Conservation (phyloP, 2,329 filamentous ascomycete species). For the Diaporthe ampelina region DNA sequence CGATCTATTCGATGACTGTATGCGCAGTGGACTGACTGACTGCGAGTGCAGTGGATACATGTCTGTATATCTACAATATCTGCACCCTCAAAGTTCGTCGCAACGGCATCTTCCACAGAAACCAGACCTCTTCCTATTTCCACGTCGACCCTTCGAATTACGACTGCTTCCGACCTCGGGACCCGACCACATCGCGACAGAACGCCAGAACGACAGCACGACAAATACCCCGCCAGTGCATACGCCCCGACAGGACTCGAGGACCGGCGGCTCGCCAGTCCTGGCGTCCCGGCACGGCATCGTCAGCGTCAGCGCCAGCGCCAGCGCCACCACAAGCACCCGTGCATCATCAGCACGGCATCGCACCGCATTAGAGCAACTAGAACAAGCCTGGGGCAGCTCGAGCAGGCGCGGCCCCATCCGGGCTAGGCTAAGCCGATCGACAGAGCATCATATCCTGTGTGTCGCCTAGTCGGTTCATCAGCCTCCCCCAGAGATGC, state of each 20-base stretch:
- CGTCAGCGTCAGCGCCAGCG: constrained; percentile 4
- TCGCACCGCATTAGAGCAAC: constrained; percentile 6
- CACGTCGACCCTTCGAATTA: neutral
- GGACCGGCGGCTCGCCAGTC: neutral
- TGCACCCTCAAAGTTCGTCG: neutral
- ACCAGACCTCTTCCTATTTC: neutral
- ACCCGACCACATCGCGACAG: neutral
- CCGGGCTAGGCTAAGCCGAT: neutral
- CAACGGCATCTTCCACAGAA: neutral
- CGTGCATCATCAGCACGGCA: neutral
- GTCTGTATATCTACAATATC: too few relatives aligned
- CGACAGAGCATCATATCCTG: too few relatives aligned
- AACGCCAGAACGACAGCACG: too few relatives aligned
- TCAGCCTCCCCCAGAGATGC: neutral
- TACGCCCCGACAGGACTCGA: neutral
- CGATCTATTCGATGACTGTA: too few relatives aligned
- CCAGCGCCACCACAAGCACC: constrained; percentile 7
- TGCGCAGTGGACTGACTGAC: too few relatives aligned
- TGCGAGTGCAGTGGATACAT: too few relatives aligned
- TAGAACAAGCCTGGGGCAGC: too few relatives aligned
- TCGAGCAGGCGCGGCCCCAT: neutral
- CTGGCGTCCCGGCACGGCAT: constrained; percentile 4
- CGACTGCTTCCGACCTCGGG: neutral
- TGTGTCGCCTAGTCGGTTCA: too few relatives aligned
- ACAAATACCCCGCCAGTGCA: neutral